Conservation (phyloP, 306 rosid genomes). For the Lupinus albus region DNA sequence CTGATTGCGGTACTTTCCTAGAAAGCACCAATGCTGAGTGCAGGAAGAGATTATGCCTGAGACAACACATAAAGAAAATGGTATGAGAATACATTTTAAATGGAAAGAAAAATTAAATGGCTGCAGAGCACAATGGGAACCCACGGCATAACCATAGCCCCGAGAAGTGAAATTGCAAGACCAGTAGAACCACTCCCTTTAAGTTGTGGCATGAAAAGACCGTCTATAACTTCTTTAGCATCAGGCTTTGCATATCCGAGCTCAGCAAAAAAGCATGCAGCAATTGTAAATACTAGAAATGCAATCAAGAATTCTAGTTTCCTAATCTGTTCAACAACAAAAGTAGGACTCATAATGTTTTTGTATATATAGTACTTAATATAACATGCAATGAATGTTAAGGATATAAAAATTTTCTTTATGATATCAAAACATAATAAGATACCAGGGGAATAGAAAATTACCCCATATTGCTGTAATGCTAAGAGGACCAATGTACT, state of each 20-base stretch:
- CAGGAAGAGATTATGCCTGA: conserved; percentile 96
- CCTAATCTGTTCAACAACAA: conserved; percentile 65
- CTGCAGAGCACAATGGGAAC: conserved; percentile 42
- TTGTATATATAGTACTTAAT: conserved; percentile 3
- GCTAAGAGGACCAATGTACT: conserved; percentile 62
- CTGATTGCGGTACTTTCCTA: conserved; percentile 88
- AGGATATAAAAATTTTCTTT: conserved; percentile 14
- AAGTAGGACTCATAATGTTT: conserved; percentile 12
- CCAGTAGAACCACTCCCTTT: conserved; percentile 92
- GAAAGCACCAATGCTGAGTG: conserved; percentile 98
- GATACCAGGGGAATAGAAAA: conserved; percentile 23
- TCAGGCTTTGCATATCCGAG: conserved; percentile 88
- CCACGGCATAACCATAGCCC: conserved; percentile 99
- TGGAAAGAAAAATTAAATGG: conserved; percentile 6
- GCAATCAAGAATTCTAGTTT: conserved; percentile 96
- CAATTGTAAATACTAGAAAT: conserved; percentile 82
- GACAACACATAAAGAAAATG: conserved; percentile 37
- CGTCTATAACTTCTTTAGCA: conserved; percentile 65
- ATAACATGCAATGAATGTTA: conserved; percentile 10
- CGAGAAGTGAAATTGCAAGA: conserved; percentile 96
- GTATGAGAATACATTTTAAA: conserved; percentile 6
- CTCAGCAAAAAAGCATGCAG: conserved; percentile 86
- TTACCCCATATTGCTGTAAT: conserved; percentile 98
- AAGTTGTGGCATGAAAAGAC: conserved; percentile 87
- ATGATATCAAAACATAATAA: conserved; percentile 6